phyloP scores from a whole-genome alignment of 1,284 basidiomycete species.

The Leccinum huronense region DNA sequence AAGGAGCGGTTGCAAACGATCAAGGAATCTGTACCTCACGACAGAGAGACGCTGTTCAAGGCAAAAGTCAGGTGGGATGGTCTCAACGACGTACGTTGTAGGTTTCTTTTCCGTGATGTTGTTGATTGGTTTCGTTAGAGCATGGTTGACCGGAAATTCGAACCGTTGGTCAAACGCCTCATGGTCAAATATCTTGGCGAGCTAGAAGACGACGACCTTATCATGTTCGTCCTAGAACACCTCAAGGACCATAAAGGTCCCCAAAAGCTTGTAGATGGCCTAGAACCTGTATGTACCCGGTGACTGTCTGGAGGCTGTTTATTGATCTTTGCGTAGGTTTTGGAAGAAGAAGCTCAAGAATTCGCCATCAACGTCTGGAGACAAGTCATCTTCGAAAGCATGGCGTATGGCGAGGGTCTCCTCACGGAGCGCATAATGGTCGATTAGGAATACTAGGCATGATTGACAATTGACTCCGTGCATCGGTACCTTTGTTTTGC shows the following conservation, averaged over 20 bases:
- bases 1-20: slow-evolving; percentile 78
- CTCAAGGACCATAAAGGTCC: slow-evolving; percentile 82
- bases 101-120: slow-evolving; percentile 7
- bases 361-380: slow-evolving; percentile 79
- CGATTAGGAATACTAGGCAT: slow-evolving; percentile 43
- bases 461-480: slow-evolving; percentile 18
- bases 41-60: slow-evolving; percentile 75
- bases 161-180: slow-evolving; percentile 72
- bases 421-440: slow-evolving; percentile 77
- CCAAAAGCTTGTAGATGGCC: slow-evolving; percentile 77
- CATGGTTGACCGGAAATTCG: slow-evolving; percentile 78
- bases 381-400: slow-evolving; percentile 87
- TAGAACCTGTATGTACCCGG: slow-evolving; percentile 74
- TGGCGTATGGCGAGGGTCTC: slow-evolving; percentile 82
- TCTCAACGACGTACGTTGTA: slow-evolving; percentile 71
- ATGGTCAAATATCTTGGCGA: slow-evolving; percentile 86
- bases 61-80: slow-evolving; percentile 85
- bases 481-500: slow-evolving; percentile 31
- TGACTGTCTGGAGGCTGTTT: slow-evolving; percentile 1
- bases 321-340: slow-evolving; percentile 52
- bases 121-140: slow-evolving; percentile 41
- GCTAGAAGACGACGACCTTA: slow-evolving; percentile 83
- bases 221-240: slow-evolving; percentile 88
- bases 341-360: slow-evolving; percentile 83
- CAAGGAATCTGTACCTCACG: slow-evolving; percentile 63